Evolutionary conservation across 2,329 filamentous ascomycete genomes (phyloP), one percentile per base, ranked within the genome.

Genomic region (Exophiala sideris): DNA sequence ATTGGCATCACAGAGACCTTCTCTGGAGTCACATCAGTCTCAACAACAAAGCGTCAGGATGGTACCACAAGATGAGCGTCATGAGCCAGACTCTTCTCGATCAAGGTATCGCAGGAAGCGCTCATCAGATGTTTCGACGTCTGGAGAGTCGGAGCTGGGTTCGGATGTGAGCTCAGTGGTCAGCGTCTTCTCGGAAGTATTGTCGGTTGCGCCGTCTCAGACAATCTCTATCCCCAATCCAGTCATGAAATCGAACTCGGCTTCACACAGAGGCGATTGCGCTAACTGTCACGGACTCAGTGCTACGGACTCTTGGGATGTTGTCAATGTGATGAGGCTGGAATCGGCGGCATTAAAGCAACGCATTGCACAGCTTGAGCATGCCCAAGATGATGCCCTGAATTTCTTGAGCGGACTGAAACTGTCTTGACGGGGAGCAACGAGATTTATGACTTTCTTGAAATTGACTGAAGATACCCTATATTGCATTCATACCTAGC

Each of bases 111-210:
- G 67, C 52, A 56, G 66, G 51, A 71, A 73, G 48, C 69, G 72
- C 39, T 60, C 66, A 50, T 75, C 72, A 42, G 69, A 71, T 45
- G 66, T 66, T 5, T 74, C 72, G 3, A 67, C 71, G 18, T 74
- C 72, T 10, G 76, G 77, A 48, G 81, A 83, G 63, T 83, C 80
- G 5, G 81, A 81, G 44, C 83, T 83, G 57, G 81, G 83, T 59
- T 82, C 78, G 2, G 81, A 77, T 21, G 80, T 82, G 52, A 78
- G 76, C 36, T 72, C 78, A 20, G 70, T 72, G 8, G 73, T 76
- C 24, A 75, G 76, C 49, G 66, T 79, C 16, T 78, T 76, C 60
- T 76, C 73, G 0, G 67, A 71, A 14, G 66, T 67, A 53, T 57
- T 51, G 69, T 61, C 59, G 35, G 45, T 50, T 29, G 48, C 46